phyloP scores from a whole-genome alignment of 2,329 filamentous ascomycete genomes.

The Geoglossum cookeanum region DNA sequence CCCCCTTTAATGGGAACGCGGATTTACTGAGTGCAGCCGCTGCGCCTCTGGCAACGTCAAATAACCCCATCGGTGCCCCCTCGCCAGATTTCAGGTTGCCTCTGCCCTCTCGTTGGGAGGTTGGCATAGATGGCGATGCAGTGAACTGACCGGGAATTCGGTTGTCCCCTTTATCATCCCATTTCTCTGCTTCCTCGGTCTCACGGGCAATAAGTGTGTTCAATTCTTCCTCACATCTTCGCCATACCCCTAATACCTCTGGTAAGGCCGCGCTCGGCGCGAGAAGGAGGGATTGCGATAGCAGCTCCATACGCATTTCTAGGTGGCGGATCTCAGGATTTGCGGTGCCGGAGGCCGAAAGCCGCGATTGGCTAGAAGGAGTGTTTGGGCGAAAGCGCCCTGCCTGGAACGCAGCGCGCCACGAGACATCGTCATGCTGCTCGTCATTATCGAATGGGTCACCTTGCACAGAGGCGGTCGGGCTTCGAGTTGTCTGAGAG shows the following conservation, averaged over 20 bases:
- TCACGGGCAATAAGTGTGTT: slow-evolving; percentile 47
- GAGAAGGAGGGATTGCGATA: slow-evolving; percentile 55
- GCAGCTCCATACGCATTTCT: slow-evolving; percentile 63
- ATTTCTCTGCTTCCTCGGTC: slow-evolving; percentile 46
- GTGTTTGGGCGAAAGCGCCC: slow-evolving; percentile 44
- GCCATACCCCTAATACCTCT: slow-evolving; percentile 56
- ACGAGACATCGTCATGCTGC: slow-evolving; percentile 45
- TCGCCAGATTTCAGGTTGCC: slow-evolving; percentile 11
- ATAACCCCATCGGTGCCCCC: slow-evolving; percentile 31
- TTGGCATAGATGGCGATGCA: not conserved
- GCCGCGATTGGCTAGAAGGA: slow-evolving; percentile 12
- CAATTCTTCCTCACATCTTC: slow-evolving; percentile 60
- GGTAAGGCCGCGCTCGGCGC: slow-evolving; percentile 51
- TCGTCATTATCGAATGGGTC: slow-evolving; percentile 6
- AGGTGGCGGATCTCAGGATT: slow-evolving; percentile 49
- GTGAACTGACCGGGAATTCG: slow-evolving; percentile 30
- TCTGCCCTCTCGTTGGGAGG: not conserved
- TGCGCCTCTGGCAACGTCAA: slow-evolving; percentile 31
- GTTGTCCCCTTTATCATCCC: slow-evolving; percentile 45
- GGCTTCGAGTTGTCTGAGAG: slow-evolving; percentile 7
- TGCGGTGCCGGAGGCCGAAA: slow-evolving; percentile 34
- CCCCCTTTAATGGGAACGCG: slow-evolving; percentile 23
- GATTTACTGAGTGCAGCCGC: slow-evolving; percentile 28
- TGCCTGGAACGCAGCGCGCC: slow-evolving; percentile 61
- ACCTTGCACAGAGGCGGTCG: slow-evolving; percentile 13